Conservation (phyloP, 2,329 filamentous ascomycete species). For the Alternaria rosae region DNA sequence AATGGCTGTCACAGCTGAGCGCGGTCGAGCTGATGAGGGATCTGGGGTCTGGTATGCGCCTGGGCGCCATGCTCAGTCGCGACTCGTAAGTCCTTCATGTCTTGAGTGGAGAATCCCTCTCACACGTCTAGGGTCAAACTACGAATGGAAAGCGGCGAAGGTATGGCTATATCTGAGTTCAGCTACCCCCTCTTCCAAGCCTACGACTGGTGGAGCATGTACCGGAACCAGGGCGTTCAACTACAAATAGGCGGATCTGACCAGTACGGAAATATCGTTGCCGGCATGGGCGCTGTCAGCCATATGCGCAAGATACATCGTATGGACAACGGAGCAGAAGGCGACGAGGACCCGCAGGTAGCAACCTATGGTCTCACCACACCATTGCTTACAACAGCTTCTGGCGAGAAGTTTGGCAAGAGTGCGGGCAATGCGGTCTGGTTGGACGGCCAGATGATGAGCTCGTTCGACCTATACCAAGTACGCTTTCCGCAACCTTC, state of each 20-base stretch:
- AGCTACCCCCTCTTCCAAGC: constrained; percentile 91
- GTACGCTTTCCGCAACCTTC: constrained; percentile 47
- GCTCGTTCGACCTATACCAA: constrained; percentile 83
- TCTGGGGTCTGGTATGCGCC: constrained; percentile 74
- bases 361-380: constrained; percentile 86
- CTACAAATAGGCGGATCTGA: constrained; percentile 95
- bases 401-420: constrained; percentile 93
- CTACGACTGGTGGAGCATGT: constrained; percentile 96
- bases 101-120: constrained; percentile 8
- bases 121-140: constrained; percentile 70
- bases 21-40: constrained; percentile 78
- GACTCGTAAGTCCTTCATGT: constrained; percentile 72
- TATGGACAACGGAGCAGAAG: constrained; percentile 14
- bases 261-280: constrained; percentile 94
- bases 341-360: constrained; percentile 46
- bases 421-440: constrained; percentile 92
- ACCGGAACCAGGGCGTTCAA: constrained; percentile 70
- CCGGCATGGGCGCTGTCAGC: constrained; percentile 86
- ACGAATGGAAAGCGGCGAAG: constrained; percentile 83
- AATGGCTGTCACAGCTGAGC: constrained; percentile 77
- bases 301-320: constrained; percentile 63
- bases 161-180: constrained; percentile 95
- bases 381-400: constrained; percentile 83
- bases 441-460: constrained; percentile 84
- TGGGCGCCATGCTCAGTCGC: constrained; percentile 86